A percentile compares a stretch with the other conserved stretches of the same genome.
These are phyloP conservation scores for Xylariaceae sp. DNA, from an alignment of 2,329 filamentous ascomycete genomes.

Conservation along the genomic window DNA sequence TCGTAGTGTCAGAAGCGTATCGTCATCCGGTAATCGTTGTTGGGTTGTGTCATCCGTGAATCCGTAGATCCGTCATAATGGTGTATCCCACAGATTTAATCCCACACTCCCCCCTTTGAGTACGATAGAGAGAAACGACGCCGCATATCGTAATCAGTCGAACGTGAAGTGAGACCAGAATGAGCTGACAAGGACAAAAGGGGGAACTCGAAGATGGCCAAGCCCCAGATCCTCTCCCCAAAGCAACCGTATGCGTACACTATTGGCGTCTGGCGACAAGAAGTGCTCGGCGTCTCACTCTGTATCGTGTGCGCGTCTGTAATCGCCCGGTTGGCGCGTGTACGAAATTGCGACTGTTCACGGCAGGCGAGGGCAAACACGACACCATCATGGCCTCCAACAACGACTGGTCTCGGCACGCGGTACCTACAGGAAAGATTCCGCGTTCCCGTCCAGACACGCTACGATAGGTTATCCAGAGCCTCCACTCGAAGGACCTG, in stretches of 20 bases:
- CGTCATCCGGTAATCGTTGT: background rate
- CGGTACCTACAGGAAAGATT: background rate
- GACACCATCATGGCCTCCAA: background rate
- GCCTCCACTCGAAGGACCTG: background rate
- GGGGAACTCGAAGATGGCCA: conserved; percentile 3
- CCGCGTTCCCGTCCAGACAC: background rate
- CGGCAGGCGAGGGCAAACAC: background rate
- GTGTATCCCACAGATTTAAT: too few relatives aligned
- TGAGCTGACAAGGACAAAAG: conserved; percentile 16
- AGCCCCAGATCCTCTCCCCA: conserved; percentile 4
- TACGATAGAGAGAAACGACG: background rate
- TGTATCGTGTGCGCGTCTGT: conserved; percentile 12
- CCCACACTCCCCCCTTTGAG: too few relatives aligned
- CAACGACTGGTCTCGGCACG: background rate
- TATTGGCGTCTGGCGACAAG: conserved; percentile 4
- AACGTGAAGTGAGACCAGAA: conserved; percentile 16
- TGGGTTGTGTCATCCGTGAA: background rate
- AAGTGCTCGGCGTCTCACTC: conserved; percentile 7
- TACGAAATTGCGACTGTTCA: conserved; percentile 9
- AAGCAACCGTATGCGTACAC: conserved; percentile 5
- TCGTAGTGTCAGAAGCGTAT: background rate
- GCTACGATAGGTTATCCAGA: too few relatives aligned
- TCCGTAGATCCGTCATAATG: too few relatives aligned
- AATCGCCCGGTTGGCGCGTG: conserved; percentile 11
- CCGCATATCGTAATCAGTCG: conserved; percentile 14